phyloP scores from a whole-genome alignment of 2,329 filamentous ascomycete species.

The Uncinocarpus reesii region DNA sequence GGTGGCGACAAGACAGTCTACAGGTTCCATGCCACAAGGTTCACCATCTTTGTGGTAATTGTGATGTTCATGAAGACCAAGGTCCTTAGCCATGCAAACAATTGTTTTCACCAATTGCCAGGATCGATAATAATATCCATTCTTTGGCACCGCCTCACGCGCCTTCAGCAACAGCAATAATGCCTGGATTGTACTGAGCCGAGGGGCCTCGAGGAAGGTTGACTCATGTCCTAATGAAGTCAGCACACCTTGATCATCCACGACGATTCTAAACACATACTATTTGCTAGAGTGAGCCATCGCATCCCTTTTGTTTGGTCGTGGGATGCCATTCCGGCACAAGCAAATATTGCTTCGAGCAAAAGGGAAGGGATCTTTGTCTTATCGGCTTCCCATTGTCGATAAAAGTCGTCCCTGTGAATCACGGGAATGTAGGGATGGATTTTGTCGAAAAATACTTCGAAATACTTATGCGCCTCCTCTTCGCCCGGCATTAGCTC shows the following conservation, averaged over 20 bases:
- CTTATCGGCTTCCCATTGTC: conserved; percentile 76
- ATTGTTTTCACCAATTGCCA: conserved; percentile 94
- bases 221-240: conserved; percentile 63
- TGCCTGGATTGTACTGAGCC: conserved; percentile 84
- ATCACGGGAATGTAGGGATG: conserved; percentile 89
- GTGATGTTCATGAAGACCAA: conserved; percentile 79
- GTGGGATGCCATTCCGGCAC: conserved; percentile 57
- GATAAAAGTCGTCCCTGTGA: conserved; percentile 70
- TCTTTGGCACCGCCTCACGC: conserved; percentile 79
- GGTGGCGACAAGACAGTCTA: conserved; percentile 75
- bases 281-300: conserved; percentile 71
- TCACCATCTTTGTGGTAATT: conserved; percentile 64
- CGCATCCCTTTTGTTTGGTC: conserved; percentile 58
- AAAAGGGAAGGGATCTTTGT: conserved; percentile 81
- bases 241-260: conserved; percentile 21
- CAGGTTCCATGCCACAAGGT: conserved; percentile 55
- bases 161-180: conserved; percentile 81
- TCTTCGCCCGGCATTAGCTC: conserved; percentile 88
- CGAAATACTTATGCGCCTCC: conserved; percentile 71
- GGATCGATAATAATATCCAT: conserved; percentile 91
- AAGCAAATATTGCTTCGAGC: conserved; percentile 83
- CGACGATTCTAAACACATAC: not conserved
- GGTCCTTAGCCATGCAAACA: conserved; percentile 83
- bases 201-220: conserved; percentile 83
- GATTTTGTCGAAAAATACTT: conserved; percentile 80